Percentiles rank a stretch among this genome's conserved stretches.
phyloP scores from a whole-genome alignment of 345 rosid genomes.

The Camelina laxa region DNA sequence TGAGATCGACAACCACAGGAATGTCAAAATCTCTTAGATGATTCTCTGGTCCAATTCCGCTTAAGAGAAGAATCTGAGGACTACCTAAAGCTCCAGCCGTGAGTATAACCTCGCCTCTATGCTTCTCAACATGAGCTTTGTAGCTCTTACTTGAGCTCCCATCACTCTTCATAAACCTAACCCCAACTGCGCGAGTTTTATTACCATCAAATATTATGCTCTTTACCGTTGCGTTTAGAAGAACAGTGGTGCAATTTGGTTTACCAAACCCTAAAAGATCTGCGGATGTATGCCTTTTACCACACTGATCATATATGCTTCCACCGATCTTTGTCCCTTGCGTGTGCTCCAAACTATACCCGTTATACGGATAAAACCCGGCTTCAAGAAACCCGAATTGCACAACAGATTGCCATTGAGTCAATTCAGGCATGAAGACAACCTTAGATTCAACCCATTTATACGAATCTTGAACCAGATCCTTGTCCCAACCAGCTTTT shows the following conservation, averaged over 20 bases:
- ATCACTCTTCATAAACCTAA: slow-evolving; percentile 63
- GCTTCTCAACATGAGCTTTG: slow-evolving; percentile 58
- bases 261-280: slow-evolving; percentile 67
- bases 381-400: slow-evolving; percentile 77
- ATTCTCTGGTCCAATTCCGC: slow-evolving; percentile 66
- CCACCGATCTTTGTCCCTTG: slow-evolving; percentile 83
- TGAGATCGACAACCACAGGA: slow-evolving; percentile 47
- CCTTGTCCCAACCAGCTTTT: slow-evolving; percentile 64
- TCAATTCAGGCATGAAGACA: slow-evolving; percentile 59
- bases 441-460: slow-evolving; percentile 76
- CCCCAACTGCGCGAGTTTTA: slow-evolving; percentile 54
- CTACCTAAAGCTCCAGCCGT: slow-evolving; percentile 81
- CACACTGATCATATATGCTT: slow-evolving; percentile 59
- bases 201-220: slow-evolving; percentile 53
- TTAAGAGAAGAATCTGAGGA: slow-evolving; percentile 69
- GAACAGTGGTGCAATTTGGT: slow-evolving; percentile 54
- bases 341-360: slow-evolving; percentile 66
- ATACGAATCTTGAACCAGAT: slow-evolving; percentile 62
- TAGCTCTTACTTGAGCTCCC: slow-evolving; percentile 50
- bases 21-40: slow-evolving; percentile 57
- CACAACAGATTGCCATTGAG: slow-evolving; percentile 70
- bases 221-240: slow-evolving; percentile 64
- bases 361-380: slow-evolving; percentile 68
- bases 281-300: slow-evolving; percentile 71
- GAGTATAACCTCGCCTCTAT: slow-evolving; percentile 66